These are phyloP conservation scores for Chaetomium sp. DNA, from an alignment of 2,329 filamentous ascomycete species.

Conservation along the genomic window DNA sequence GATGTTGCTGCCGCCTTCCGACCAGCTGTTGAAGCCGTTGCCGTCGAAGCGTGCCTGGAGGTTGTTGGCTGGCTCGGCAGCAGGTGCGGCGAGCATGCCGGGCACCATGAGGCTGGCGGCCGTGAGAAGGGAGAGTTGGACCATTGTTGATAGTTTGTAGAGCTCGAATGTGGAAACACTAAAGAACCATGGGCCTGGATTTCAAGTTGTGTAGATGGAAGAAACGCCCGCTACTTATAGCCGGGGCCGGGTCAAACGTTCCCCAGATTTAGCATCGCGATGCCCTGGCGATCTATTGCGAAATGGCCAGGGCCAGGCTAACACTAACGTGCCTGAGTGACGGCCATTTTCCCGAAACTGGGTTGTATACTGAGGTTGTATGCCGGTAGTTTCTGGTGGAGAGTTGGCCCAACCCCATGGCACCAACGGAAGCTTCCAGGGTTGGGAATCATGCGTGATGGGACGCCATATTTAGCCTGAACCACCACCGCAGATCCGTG, in stretches of 20 bases:
- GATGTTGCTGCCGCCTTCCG: conserved; percentile 46
- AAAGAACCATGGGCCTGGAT: neutral
- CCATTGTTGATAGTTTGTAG: conserved; percentile 9
- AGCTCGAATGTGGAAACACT: neutral
- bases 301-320: neutral
- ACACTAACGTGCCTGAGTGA: neutral
- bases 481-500: neutral
- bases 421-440: neutral
- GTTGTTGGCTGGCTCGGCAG: neutral
- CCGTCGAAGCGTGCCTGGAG: conserved; percentile 23
- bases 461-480: conserved; percentile 22
- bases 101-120: conserved; percentile 3
- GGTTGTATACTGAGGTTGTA: conserved; percentile 8
- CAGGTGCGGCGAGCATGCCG: conserved; percentile 12
- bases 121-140: conserved; percentile 18
- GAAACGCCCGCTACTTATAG: neutral
- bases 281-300: neutral
- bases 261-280: neutral
- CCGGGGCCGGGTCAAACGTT: neutral
- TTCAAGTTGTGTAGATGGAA: neutral
- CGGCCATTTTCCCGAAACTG: conserved; percentile 7
- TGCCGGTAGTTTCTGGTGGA: neutral
- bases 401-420: neutral
- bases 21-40: conserved; percentile 49
- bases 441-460: neutral